Base-by-base conservation (phyloP, 371 early-diverging fungal species). In the Rozella allomycis region DNA sequence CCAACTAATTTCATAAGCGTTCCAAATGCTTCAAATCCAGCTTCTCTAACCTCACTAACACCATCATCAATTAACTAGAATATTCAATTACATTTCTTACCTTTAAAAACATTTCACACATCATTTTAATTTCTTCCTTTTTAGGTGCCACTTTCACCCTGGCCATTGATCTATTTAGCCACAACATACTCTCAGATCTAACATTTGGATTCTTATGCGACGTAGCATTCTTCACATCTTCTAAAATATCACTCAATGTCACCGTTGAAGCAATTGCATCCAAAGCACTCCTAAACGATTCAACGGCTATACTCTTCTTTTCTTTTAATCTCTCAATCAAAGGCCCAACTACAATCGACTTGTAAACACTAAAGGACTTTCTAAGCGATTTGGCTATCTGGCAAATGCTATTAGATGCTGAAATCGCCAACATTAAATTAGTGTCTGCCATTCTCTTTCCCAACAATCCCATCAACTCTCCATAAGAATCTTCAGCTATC, bases 161-260 rank as follows among this genome's bases (percentile, higher is more conserved):
- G 28, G 67, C 67, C 19, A 91, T 47, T 23, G 74, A 72, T 17
- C 81, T 63, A 0, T 58, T 52, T 8, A 86, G 42, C 50, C 74
- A 67, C 20, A 65, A 70, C 19, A 79, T 47, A 2, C 70, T 47
- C 40, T 84, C 81, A 11, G 66, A 60, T 32, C 74, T 58, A 13
- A 82, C 74, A 42, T 84, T 80, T 2, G 96, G 94, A 42, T 90
- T 91, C 39, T 91, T 90, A 51, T 93, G 82, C 3, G 46, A 54
- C 4, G 67, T 49, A 1, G 58, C 70, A 0, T 60, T 54, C 0
- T 60, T 46, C 21, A 82, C 47, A 32, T 84, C 85, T 33, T 80
- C 82, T 17, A 61, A 38, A 2, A 72, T 50, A 36, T 69, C 76
- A 2, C 51, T 41, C 20, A 67, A 47, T 11, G 58, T 46, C 25